These are phyloP conservation scores for Grigorovia transvaalensis DNA, from an alignment of 805 yeast species.

Conservation along the genomic window DNA sequence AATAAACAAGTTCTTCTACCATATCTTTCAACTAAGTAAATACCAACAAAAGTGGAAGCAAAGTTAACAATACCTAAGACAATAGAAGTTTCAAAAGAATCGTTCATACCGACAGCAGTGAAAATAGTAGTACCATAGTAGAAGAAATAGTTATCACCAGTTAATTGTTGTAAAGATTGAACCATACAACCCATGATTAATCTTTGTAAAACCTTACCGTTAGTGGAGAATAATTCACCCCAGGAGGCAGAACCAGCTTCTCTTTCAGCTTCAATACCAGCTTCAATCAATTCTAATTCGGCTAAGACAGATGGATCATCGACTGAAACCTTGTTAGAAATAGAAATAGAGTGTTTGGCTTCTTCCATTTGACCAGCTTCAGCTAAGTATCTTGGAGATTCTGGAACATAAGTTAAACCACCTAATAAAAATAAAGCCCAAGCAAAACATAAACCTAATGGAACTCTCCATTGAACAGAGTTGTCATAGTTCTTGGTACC, in stretches of 20 bases:
- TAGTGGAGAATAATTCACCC: constrained; percentile 55
- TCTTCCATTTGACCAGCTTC: constrained; percentile 48
- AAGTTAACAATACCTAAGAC: constrained; percentile 52
- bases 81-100: constrained; percentile 51
- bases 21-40: constrained; percentile 42
- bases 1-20: constrained; percentile 44
- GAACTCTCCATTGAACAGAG: constrained; percentile 72
- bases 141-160: constrained; percentile 60
- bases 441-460: constrained; percentile 46
- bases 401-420: constrained; percentile 49
- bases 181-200: constrained; percentile 43
- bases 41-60: constrained; percentile 44
- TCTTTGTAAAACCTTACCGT: constrained; percentile 46
- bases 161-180: constrained; percentile 58
- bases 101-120: constrained; percentile 49
- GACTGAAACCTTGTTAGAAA: constrained; percentile 42
- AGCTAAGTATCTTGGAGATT: constrained; percentile 60
- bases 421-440: constrained; percentile 35
- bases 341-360: constrained; percentile 50
- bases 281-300: constrained; percentile 48
- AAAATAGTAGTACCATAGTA: constrained; percentile 57
- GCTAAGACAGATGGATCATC: constrained; percentile 47
- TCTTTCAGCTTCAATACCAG: constrained; percentile 51
- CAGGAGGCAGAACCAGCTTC: constrained; percentile 58
- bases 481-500: constrained; percentile 51